Percentiles rank a stretch among this genome's conserved stretches.
These are phyloP conservation scores for Podosphaera xanthii DNA, from an alignment of 2,329 filamentous ascomycete species.

Conservation along the genomic window DNA sequence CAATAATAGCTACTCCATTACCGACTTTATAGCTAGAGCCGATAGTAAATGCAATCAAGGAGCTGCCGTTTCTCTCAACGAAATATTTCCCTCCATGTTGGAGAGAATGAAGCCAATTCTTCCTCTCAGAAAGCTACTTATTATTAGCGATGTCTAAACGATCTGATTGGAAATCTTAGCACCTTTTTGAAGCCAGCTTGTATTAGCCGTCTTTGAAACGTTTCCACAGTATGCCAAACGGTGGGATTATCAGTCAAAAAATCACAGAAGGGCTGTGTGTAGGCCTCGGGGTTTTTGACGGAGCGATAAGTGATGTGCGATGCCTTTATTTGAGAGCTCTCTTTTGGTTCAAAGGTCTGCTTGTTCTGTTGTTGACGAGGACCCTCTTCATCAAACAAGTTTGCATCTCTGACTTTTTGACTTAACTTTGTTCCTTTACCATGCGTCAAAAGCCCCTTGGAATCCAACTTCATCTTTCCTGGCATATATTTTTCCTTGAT, in stretches of 20 bases:
- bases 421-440: too few species aligned
- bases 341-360: too few species aligned
- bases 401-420: too few species aligned
- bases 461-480: too few species aligned
- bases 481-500: too few species aligned
- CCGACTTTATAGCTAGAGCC: slow-evolving; percentile 62
- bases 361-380: too few species aligned
- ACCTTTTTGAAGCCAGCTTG: slow-evolving; percentile 45
- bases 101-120: slow-evolving; percentile 52
- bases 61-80: slow-evolving; percentile 62
- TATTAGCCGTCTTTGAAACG: slow-evolving; percentile 51
- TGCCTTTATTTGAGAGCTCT: too few species aligned
- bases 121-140: slow-evolving; percentile 47
- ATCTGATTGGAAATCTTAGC: slow-evolving; percentile 20
- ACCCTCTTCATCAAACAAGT: too few species aligned
- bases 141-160: neutral
- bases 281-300: slow-evolving; percentile 29
- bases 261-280: slow-evolving; percentile 63
- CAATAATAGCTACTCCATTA: slow-evolving; percentile 71
- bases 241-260: slow-evolving; percentile 84
- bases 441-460: too few species aligned
- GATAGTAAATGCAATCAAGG: slow-evolving; percentile 65
- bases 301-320: neutral
- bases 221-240: slow-evolving; percentile 69
- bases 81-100: slow-evolving; percentile 74